Conservation (phyloP, 371 early-diverging fungal species). For the Apophysomyces sp. region DNA sequence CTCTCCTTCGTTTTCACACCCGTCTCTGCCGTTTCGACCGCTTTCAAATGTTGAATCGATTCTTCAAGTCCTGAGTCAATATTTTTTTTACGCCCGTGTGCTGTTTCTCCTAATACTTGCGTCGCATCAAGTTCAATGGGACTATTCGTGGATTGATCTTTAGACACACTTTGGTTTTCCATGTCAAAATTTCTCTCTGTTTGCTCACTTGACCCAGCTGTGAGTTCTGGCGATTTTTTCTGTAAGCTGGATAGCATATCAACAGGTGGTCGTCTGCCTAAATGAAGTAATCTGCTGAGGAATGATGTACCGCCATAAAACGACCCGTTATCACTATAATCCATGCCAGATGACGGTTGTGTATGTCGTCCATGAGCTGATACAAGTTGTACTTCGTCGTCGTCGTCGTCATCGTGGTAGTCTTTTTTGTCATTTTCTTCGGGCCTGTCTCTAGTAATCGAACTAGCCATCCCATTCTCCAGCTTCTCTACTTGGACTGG, state of each 20-base stretch:
- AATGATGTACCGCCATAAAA: not conserved
- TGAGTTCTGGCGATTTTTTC: not conserved
- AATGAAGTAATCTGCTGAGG: not conserved
- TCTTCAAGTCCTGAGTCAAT: too few species aligned
- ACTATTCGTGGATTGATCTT: too few species aligned
- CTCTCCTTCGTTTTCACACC: too few species aligned
- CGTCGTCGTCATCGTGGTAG: not conserved
- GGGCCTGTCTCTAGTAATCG: too few species aligned
- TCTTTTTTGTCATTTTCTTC: not conserved
- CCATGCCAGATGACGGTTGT: not conserved
- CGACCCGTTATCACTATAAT: not conserved
- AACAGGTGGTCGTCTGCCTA: not conserved
- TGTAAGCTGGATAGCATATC: not conserved
- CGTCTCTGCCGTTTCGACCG: too few species aligned
- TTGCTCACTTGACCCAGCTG: not conserved
- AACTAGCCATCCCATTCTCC: too few species aligned
- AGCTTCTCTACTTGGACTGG: too few species aligned
- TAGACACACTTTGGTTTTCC: not conserved
- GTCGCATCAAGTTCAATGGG: too few species aligned
- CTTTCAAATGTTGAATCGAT: too few species aligned
- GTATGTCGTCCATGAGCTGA: not conserved
- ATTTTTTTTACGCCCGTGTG: too few species aligned
- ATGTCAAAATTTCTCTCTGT: not conserved
- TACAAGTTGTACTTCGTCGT: conserved; percentile 4
- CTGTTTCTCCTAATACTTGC: too few species aligned